phyloP scores from a whole-genome alignment of 306 rosid genomes.

The Acacia melanoxylon region DNA sequence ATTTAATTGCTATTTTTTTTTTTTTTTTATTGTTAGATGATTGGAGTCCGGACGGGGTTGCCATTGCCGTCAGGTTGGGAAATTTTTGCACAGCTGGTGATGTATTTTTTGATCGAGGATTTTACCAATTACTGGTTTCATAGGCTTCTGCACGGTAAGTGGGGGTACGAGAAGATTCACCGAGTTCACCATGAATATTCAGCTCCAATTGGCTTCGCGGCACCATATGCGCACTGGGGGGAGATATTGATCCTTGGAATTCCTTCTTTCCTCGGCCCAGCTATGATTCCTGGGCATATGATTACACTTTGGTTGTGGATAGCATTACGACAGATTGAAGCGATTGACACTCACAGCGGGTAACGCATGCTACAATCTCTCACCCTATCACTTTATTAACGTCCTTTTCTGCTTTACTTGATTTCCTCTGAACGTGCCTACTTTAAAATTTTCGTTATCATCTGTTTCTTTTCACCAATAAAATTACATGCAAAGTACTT shows the following conservation, averaged over 20 bases:
- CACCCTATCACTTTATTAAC: not conserved
- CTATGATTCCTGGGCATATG: conserved; percentile 91
- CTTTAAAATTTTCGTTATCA: conserved; percentile 33
- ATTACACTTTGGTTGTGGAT: conserved; percentile 95
- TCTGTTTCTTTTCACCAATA: conserved; percentile 26
- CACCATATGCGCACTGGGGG: conserved; percentile 95
- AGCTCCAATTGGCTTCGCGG: conserved; percentile 91
- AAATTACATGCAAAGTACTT: conserved; percentile 40
- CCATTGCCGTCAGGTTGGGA: conserved; percentile 96
- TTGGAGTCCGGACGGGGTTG: conserved; percentile 75
- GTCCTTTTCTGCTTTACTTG: conserved; percentile 27
- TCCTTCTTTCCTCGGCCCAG: conserved; percentile 95
- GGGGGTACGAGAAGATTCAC: conserved; percentile 97
- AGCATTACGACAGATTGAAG: conserved; percentile 85
- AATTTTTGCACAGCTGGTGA: conserved; percentile 57
- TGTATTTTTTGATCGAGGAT: conserved; percentile 89
- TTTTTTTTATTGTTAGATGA: conserved; percentile 46
- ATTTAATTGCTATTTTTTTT: not conserved
- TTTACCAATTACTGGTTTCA: conserved; percentile 96
- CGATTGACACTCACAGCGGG: conserved; percentile 96
- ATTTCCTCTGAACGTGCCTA: conserved; percentile 34
- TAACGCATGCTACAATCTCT: conserved; percentile 33
- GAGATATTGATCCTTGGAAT: conserved; percentile 91
- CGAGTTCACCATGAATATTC: conserved; percentile 82
- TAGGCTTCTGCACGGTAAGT: conserved; percentile 72